A percentile compares a stretch with the other conserved stretches of the same genome.
Conservation (phyloP, 306 rosid species). For the Fagus sylvatica region DNA sequence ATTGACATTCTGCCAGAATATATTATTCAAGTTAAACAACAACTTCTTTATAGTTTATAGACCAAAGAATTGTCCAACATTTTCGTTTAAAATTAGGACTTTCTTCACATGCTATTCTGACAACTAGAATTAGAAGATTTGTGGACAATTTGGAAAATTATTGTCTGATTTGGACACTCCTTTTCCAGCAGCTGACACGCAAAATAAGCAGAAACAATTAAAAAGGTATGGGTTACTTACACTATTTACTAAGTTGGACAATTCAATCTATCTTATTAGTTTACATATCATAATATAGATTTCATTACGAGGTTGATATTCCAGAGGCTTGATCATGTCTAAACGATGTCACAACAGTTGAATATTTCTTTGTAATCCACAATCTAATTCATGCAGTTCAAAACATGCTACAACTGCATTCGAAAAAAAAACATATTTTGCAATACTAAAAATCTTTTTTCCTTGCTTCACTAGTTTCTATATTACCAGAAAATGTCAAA, state of each 20-base stretch:
- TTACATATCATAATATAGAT: background rate
- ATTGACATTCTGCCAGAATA: background rate
- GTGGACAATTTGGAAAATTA: background rate
- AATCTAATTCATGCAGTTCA: background rate
- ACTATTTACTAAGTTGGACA: background rate
- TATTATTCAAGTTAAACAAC: background rate
- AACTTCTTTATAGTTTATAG: background rate
- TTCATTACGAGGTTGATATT: background rate
- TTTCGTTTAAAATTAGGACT: background rate
- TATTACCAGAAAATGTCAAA: background rate
- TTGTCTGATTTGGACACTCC: background rate
- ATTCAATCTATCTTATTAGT: background rate
- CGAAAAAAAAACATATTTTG: background rate
- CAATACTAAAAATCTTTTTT: background rate
- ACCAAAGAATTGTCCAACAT: constrained; percentile 7
- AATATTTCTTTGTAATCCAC: background rate
- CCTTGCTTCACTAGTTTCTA: background rate
- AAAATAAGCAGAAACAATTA: background rate
- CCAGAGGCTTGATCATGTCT: background rate
- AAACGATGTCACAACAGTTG: background rate
- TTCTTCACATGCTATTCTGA: background rate
- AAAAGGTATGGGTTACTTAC: background rate
- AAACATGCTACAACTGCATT: background rate
- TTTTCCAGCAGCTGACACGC: background rate
- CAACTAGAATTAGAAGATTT: background rate